These are phyloP conservation scores for Candida glaebosa DNA, from an alignment of 805 yeast genomes.

Conservation along the genomic window DNA sequence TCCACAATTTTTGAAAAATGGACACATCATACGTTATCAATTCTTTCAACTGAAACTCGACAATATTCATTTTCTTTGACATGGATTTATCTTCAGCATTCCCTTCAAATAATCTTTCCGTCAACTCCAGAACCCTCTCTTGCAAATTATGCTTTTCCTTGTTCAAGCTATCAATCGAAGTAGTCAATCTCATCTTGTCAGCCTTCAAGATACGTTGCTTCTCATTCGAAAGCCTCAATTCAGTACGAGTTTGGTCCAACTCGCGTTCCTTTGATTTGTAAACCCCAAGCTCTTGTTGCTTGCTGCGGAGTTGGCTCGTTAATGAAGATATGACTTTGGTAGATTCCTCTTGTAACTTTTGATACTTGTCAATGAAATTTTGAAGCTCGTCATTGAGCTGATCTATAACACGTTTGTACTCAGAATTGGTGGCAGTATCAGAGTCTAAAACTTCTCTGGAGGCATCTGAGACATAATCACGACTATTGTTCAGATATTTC, in stretches of 20 bases:
- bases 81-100: slow-evolving; percentile 5
- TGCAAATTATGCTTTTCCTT: slow-evolving; percentile 37
- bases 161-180: slow-evolving; percentile 33
- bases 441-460: slow-evolving; percentile 1
- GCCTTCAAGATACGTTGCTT: slow-evolving; percentile 42
- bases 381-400: slow-evolving; percentile 20
- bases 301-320: slow-evolving; percentile 19
- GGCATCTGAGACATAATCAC: not conserved
- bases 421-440: slow-evolving; percentile 20
- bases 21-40: slow-evolving; percentile 39
- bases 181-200: slow-evolving; percentile 42
- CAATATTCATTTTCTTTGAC: slow-evolving; percentile 19
- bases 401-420: slow-evolving; percentile 14
- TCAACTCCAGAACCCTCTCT: slow-evolving; percentile 33
- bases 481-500: not conserved
- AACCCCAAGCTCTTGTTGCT: slow-evolving; percentile 14
- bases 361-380: slow-evolving; percentile 16
- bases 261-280: slow-evolving; percentile 10
- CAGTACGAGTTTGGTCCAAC: slow-evolving; percentile 31
- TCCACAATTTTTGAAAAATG: slow-evolving; percentile 48
- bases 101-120: slow-evolving; percentile 24
- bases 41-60: slow-evolving; percentile 42
- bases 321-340: slow-evolving; percentile 19
- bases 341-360: slow-evolving; percentile 20
- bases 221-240: slow-evolving; percentile 38